phyloP scores from a whole-genome alignment of 2,329 filamentous ascomycete species.

The Talaromyces sp. region DNA sequence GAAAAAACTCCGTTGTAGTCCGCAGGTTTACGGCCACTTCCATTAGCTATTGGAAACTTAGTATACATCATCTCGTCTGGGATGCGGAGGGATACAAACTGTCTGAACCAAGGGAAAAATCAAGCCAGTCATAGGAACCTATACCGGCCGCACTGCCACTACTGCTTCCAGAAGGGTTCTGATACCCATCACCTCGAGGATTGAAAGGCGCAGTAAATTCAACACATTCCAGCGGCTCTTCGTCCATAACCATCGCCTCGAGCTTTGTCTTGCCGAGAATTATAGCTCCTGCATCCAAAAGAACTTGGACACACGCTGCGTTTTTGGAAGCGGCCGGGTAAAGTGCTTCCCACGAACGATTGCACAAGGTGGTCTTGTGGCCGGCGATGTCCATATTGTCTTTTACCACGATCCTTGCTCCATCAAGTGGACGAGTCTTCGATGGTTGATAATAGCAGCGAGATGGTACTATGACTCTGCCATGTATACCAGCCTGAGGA shows the following conservation, averaged over 20 bases:
- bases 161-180: conserved; percentile 26
- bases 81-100: conserved; percentile 15
- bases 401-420: conserved; percentile 55
- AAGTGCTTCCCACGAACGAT: conserved; percentile 56
- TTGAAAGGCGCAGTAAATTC: conserved; percentile 28
- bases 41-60: not conserved
- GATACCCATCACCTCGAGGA: conserved; percentile 30
- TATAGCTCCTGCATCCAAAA: conserved; percentile 58
- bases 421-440: too few relatives aligned
- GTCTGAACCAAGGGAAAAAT: conserved; percentile 49
- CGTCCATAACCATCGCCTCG: conserved; percentile 27
- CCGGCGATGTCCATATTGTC: conserved; percentile 60
- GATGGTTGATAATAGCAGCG: too few relatives aligned
- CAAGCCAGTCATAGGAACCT: conserved; percentile 42
- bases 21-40: conserved; percentile 43
- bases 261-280: conserved; percentile 30
- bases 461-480: too few relatives aligned
- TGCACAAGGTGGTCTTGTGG: conserved; percentile 54
- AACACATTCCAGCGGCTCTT: conserved; percentile 24
- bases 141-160: conserved; percentile 26
- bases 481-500: too few relatives aligned
- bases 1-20: conserved; percentile 51
- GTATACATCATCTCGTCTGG: too few relatives aligned
- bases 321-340: conserved; percentile 48
- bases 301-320: conserved; percentile 49